Conservation (phyloP, 2,329 filamentous ascomycete genomes). For the Diaporthe caulivora region DNA sequence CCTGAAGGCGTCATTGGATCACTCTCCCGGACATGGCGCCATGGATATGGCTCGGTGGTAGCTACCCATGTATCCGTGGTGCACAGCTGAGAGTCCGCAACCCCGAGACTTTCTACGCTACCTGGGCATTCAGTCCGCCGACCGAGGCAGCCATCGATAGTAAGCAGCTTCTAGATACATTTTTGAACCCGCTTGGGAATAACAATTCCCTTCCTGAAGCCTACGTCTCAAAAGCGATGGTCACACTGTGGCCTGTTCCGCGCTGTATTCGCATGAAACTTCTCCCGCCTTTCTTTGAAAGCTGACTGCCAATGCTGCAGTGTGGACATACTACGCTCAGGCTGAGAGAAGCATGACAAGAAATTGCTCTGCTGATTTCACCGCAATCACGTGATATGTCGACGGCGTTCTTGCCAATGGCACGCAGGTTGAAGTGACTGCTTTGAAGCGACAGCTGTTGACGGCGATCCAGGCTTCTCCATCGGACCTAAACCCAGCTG, state of each 20-base stretch:
- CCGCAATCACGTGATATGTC: slow-evolving; percentile 31
- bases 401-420: slow-evolving; percentile 32
- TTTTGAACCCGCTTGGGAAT: too few relatives aligned
- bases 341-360: slow-evolving; percentile 57
- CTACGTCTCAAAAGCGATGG: too few relatives aligned
- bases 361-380: slow-evolving; percentile 40
- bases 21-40: slow-evolving; percentile 57
- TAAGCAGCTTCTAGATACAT: too few relatives aligned
- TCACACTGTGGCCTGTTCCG: too few relatives aligned
- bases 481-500: neutral
- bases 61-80: slow-evolving; percentile 63
- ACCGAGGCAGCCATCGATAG: slow-evolving; percentile 59
- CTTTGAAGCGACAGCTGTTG: slow-evolving; percentile 29
- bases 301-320: too few relatives aligned
- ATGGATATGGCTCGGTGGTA: slow-evolving; percentile 65
- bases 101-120: slow-evolving; percentile 64
- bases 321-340: slow-evolving; percentile 64
- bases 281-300: too few relatives aligned
- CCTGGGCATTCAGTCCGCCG: slow-evolving; percentile 62
- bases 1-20: slow-evolving; percentile 42
- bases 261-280: too few relatives aligned
- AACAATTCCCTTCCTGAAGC: too few relatives aligned
- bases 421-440: neutral
- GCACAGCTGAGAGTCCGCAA: slow-evolving; percentile 60
- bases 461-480: slow-evolving; percentile 20